Evolutionary conservation across 495 filamentous ascomycete genomes (phyloP).

Genomic region (Penicillium alfredii): DNA sequence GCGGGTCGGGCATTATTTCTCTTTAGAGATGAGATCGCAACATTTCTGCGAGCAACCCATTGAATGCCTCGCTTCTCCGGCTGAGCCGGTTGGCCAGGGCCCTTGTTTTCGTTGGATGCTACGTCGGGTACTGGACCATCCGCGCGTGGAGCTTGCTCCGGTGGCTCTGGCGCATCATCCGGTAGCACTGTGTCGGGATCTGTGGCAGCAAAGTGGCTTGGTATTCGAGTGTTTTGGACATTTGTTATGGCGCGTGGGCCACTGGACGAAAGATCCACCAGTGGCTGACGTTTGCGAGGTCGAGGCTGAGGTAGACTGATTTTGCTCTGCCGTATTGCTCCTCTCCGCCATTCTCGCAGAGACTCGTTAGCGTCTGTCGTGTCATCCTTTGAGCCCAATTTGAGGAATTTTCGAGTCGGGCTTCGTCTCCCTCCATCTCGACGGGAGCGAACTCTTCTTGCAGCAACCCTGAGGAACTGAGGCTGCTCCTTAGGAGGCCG

Average conservation of each 20-base stretch:
- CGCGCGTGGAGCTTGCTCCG: constrained; percentile 3
- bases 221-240: constrained; percentile 3
- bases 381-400: constrained; percentile 63
- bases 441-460: constrained; percentile 58
- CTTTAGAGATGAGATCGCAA: constrained; percentile 29
- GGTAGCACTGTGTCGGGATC: neutral
- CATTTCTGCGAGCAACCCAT: constrained; percentile 34
- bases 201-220: constrained; percentile 1
- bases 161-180: neutral
- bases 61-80: constrained; percentile 23
- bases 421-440: constrained; percentile 63
- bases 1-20: constrained; percentile 33
- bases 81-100: constrained; percentile 4
- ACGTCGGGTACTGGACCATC: constrained; percentile 1
- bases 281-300: constrained; percentile 17
- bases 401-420: constrained; percentile 68
- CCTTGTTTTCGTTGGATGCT: neutral
- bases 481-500: constrained; percentile 41
- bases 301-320: constrained; percentile 19
- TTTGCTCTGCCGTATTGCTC: constrained; percentile 51
- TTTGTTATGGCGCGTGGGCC: constrained; percentile 6
- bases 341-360: constrained; percentile 70
- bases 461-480: constrained; percentile 72
- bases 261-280: constrained; percentile 16
- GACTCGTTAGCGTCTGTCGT: constrained; percentile 66